Base-by-base conservation (phyloP, 2,329 filamentous ascomycete genomes). In the Gaeumannomyces sp. region DNA sequence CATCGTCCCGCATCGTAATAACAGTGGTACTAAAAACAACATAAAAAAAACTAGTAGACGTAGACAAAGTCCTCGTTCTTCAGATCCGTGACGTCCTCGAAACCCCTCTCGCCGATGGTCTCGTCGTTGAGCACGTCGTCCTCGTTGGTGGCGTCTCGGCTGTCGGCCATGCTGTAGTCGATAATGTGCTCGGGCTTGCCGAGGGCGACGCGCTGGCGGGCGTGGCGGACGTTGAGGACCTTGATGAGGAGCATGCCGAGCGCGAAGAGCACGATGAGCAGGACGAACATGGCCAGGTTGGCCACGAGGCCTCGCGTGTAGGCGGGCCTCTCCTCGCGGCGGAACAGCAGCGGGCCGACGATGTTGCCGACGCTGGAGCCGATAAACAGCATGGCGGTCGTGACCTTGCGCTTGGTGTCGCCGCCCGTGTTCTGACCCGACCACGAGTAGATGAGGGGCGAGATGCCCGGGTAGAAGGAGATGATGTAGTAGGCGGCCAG, bases 361-460 rank as follows among this genome's bases (percentile, higher is more conserved):
- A 90, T 85, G 68, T 91, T 90, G 7, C 88, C 88, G 1, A 82
- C 83, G 63, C 83, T 88, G 66, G 87, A 83, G 5, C 87, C 86
- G 62, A 90, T 81, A 69, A 90, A 87, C 1, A 90, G 77, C 7
- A 89, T 78, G 16, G 82, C 86, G 0, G 87, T 89, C 0, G 84
- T 88, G n/a, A 84, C 82, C 71, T 90, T 90, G 68, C 85, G 84
- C 75, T 91, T 91, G 0, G 88, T 90, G 70, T 90, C 87, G 1
- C 88, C 88, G 0, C 84, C 88, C 0, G 88, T 88, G 68, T 89
- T 88, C 66, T 85, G 83, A 2, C 83, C 79, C 1, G 83, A 84
- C 84, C 84, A 87, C 0, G 83, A 83, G 68, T 85, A 87, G 57
- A 88, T 83, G 35, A 88, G 74, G 0, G 85, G 86, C 3, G 86